Conservation (phyloP, 805 yeast species). For the Cyberlindnera maclurae region DNA sequence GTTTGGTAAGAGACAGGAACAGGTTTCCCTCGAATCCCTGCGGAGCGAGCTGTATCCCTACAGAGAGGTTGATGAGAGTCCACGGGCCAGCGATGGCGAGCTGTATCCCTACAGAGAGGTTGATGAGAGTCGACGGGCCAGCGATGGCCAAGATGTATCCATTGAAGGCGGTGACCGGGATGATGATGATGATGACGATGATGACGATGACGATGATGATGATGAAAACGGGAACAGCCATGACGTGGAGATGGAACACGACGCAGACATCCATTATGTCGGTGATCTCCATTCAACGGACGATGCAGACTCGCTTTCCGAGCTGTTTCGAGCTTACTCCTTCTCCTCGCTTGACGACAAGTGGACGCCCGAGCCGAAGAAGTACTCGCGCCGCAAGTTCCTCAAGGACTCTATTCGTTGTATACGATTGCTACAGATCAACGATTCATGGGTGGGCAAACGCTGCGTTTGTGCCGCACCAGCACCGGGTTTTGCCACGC, state of each 20-base stretch:
- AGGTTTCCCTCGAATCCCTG: neutral
- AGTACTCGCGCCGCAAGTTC: constrained; percentile 31
- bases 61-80: constrained; percentile 21
- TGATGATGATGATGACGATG: constrained; percentile 12
- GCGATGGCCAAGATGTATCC: constrained; percentile 9
- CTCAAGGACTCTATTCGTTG: constrained; percentile 50
- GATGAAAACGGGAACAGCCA: constrained; percentile 11
- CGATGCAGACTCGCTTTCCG: constrained; percentile 6
- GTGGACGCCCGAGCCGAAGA: constrained; percentile 43
- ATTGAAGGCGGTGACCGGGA: constrained; percentile 8
- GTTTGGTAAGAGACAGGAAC: constrained; percentile 11
- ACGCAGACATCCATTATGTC: neutral
- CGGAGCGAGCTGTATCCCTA: neutral
- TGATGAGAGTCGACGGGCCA: constrained; percentile 22
- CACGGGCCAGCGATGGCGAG: constrained; percentile 15
- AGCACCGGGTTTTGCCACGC: constrained; percentile 8
- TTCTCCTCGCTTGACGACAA: constrained; percentile 16
- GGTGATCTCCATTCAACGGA: too few relatives aligned
- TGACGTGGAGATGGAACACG: neutral
- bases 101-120: constrained; percentile 7
- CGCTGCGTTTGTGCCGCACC: constrained; percentile 1
- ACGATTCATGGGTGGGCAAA: constrained; percentile 48
- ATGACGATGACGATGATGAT: constrained; percentile 9
- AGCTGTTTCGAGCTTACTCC: constrained; percentile 12
- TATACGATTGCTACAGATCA: constrained; percentile 43